Conservation (phyloP, 345 rosid genomes). For the Aegle marmelos region DNA sequence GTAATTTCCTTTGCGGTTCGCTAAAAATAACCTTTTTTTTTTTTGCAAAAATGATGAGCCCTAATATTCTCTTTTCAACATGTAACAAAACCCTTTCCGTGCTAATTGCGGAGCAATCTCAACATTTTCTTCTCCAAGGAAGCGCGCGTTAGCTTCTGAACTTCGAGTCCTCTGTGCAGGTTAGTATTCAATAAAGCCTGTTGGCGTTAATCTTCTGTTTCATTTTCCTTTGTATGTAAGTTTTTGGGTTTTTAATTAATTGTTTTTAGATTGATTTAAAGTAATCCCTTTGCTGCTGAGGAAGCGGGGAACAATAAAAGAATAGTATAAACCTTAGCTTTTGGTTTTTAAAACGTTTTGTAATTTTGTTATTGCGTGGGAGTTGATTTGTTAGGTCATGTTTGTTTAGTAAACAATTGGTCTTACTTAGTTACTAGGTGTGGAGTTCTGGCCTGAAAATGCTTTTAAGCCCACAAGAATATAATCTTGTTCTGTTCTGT, state of each 20-base stretch:
- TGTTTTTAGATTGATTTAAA: neutral
- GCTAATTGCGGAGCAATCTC: neutral
- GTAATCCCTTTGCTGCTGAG: neutral
- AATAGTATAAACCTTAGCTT: neutral
- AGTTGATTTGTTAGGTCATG: too few relatives aligned
- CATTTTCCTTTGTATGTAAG: neutral
- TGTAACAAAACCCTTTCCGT: neutral
- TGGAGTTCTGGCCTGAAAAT: too few relatives aligned
- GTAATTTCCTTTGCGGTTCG: too few relatives aligned
- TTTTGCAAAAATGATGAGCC: too few relatives aligned
- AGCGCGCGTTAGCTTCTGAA: neutral
- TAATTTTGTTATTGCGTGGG: too few relatives aligned
- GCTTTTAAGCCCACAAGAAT: too few relatives aligned
- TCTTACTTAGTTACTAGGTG: too few relatives aligned
- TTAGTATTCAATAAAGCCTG: neutral
- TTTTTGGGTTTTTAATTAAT: neutral
- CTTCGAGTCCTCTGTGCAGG: neutral
- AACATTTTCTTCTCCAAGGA: neutral
- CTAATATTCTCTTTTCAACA: too few relatives aligned
- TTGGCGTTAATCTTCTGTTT: neutral
- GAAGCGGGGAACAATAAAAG: neutral
- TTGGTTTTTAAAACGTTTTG: too few relatives aligned
- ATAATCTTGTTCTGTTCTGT: neutral
- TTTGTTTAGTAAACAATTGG: too few relatives aligned
- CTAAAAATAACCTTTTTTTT: too few relatives aligned